Conservation (phyloP, 768 basidiomycete genomes). For the Tulasnella sp. region DNA sequence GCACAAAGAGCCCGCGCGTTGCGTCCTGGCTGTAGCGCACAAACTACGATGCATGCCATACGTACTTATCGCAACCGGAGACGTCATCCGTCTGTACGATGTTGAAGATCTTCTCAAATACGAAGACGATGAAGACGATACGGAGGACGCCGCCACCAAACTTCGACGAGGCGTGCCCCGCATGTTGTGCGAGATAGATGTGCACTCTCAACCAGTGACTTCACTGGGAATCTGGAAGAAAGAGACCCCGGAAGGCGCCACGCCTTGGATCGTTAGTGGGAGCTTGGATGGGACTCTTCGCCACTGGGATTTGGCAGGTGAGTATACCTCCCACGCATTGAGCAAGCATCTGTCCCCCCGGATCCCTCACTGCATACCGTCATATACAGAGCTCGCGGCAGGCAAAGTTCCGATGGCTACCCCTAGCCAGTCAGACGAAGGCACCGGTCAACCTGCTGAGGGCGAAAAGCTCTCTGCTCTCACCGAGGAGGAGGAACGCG, state of each 20-base stretch:
- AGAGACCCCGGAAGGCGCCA: not conserved
- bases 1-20: constrained; percentile 56
- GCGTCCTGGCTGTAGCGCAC: constrained; percentile 55
- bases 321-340: constrained; percentile 23
- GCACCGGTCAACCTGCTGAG: not conserved
- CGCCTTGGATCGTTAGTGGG: constrained; percentile 60
- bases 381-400: constrained; percentile 15
- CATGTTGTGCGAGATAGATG: constrained; percentile 62
- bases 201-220: constrained; percentile 84
- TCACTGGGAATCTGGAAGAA: constrained; percentile 64
- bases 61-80: constrained; percentile 72
- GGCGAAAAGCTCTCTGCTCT: constrained; percentile 32
- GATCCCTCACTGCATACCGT: not conserved
- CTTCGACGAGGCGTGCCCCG: constrained; percentile 3
- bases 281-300: constrained; percentile 82
- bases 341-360: not conserved
- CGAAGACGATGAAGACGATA: constrained; percentile 33
- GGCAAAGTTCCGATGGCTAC: constrained; percentile 17
- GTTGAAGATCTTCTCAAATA: constrained; percentile 50
- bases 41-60: constrained; percentile 61
- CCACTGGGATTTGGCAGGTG: constrained; percentile 65
- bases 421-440: constrained; percentile 24
- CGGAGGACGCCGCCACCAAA: not conserved
- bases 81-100: constrained; percentile 72
- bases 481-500: constrained; percentile 83